phyloP scores from a whole-genome alignment of 768 basidiomycete genomes.

The Lanmaoa pseudosensibilis region DNA sequence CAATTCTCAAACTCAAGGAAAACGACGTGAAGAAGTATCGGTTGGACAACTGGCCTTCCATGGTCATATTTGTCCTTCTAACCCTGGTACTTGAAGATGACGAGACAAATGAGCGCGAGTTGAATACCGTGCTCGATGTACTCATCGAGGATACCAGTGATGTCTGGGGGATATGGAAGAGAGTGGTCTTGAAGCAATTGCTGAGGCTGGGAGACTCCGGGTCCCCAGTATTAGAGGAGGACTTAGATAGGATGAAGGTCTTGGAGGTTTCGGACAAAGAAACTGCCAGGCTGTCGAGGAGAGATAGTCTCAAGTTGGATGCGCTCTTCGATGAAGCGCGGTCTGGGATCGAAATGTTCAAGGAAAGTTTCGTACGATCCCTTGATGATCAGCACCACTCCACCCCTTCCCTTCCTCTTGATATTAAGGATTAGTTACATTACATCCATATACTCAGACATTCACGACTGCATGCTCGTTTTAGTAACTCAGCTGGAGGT shows the following conservation, averaged over 20 bases:
- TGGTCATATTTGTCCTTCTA: constrained; percentile 12
- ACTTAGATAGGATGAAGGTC: not conserved
- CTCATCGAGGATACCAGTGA: constrained; percentile 4
- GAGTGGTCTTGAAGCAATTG: not conserved
- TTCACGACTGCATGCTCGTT: no score
- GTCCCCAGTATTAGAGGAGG: not conserved
- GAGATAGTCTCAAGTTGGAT: not conserved
- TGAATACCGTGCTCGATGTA: not conserved
- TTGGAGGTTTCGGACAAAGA: not conserved
- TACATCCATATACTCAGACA: no score
- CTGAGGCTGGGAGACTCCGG: not conserved
- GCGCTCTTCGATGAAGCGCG: not conserved
- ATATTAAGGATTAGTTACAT: not conserved
- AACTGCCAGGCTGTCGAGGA: not conserved
- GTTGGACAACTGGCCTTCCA: constrained; percentile 11
- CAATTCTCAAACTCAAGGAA: not conserved
- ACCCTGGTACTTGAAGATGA: constrained; percentile 7
- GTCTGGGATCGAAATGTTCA: not conserved
- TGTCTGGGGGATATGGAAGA: constrained; percentile 7
- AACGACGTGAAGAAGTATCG: not conserved
- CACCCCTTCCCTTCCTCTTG: not conserved
- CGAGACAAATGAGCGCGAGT: not conserved
- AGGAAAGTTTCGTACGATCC: not conserved
- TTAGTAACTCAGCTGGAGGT: not conserved
- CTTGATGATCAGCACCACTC: not conserved